Base-by-base conservation (phyloP, 768 basidiomycete species). In the Mycena capillaripes region DNA sequence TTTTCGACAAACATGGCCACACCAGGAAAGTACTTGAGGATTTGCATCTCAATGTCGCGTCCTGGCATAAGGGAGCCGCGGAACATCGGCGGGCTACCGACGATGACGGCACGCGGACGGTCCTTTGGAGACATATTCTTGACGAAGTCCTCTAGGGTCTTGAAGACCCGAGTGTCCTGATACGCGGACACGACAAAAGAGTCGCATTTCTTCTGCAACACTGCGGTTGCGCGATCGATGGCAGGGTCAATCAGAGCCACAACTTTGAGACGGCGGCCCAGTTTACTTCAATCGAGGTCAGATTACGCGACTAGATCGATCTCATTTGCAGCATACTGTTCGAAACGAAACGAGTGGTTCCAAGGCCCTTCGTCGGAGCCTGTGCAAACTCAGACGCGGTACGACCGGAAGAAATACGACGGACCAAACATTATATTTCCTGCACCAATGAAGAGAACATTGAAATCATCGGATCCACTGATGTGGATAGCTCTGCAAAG, bases 371-470 rank as follows among this genome's bases (percentile, higher is more conserved):
- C 95, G 50, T 91, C 90, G 59, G 94, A 95, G 69, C 95, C 95
- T 95, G 80, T 40, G 68, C 48, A 34, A 25, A 52, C 58, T 36
- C 40, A 64, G 62, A 60, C 23, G 23, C 52, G n/a, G 17, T 16
- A 29, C 36, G 30, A 67, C 60, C 36, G 6, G 1, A 25, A 27
- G 48, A 40, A 50, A 61, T 44, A n/a, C 34, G 40, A 40, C 69
- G 46, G 84, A 91, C 97, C 97, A 80, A 99, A 99, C 96, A 98
- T 98, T 85, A 98, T 97, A 84, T 98, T 97, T 19, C 97, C 97
- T 30, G 97, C 97, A 60, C 97, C 97, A 76, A 99, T 87, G 82
- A 97, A 97, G 80, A 97, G 91, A 64, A 99, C 92, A 81, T 98
- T 97, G 88, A 98, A 98, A 78, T 92, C 87, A 75, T 93, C 90